Percentiles rank a stretch among this genome's conserved stretches.
These are phyloP conservation scores for Hypomyces perniciosus DNA, from an alignment of 2,329 filamentous ascomycete genomes.

Conservation along the genomic window DNA sequence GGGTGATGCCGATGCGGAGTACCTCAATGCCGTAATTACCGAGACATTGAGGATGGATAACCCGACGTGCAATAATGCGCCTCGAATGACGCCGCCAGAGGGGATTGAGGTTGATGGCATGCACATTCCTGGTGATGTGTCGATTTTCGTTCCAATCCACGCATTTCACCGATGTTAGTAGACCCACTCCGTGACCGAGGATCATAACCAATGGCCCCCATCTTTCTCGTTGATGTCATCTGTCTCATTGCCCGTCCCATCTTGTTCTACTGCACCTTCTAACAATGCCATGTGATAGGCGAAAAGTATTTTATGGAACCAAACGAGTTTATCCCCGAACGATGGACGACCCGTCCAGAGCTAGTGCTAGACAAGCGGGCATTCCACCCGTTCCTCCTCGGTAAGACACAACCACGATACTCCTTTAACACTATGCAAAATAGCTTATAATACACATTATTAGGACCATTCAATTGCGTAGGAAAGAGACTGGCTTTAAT, in stretches of 20 bases:
- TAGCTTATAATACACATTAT: not conserved
- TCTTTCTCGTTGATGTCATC: too few relatives aligned
- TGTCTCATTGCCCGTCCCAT: too few relatives aligned
- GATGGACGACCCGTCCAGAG: conserved; percentile 18
- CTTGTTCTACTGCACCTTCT: too few relatives aligned
- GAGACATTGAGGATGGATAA: conserved; percentile 26
- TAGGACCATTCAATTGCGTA: conserved; percentile 11
- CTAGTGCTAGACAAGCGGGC: conserved; percentile 17
- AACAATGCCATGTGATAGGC: conserved; percentile 23
- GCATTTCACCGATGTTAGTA: too few relatives aligned
- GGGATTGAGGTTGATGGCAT: conserved; percentile 21
- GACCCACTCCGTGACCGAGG: too few relatives aligned
- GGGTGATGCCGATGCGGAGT: conserved; percentile 7
- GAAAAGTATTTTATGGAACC: conserved; percentile 11
- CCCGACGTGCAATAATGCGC: conserved; percentile 22
- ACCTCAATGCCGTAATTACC: conserved; percentile 23
- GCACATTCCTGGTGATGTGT: conserved; percentile 22
- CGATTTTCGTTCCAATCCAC: too few relatives aligned
- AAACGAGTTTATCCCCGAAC: conserved; percentile 18
- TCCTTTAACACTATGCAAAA: not conserved
- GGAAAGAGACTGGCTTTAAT: conserved; percentile 10
- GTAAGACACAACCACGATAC: not conserved
- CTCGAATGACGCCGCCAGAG: conserved; percentile 19
- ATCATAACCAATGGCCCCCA: too few relatives aligned
- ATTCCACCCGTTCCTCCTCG: conserved; percentile 9